Evolutionary conservation across 1,139 yeast species (phyloP), one percentile per base, ranked within the genome.

Genomic region (Pichia kudriavzevii): DNA sequence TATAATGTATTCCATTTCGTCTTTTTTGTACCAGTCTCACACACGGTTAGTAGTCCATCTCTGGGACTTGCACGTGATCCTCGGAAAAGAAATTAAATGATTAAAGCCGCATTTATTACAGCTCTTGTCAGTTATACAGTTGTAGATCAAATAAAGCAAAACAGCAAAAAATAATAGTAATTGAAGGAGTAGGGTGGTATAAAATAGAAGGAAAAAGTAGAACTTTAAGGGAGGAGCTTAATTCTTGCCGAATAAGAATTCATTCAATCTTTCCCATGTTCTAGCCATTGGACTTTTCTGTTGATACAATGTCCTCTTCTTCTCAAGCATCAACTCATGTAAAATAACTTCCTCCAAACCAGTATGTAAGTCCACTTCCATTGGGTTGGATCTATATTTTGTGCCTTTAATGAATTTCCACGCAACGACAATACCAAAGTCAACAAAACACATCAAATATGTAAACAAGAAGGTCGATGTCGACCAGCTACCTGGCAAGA

Each of bases 401-500:
- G 78, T 72, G 37, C 66, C 61, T 52, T 63, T 67, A 36, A 52
- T 27, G n/a, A 76, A 25, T 51, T 81, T 81, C 69, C 79, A 79
- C 14, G 56, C 58, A 10, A 77, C 43, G 45, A 67, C 80, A 15
- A 81, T 63, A 2, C 57, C 73, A 34, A 79, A 54, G 49, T 77
- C 76, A 31, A 81, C 60, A 41, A 79, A 79, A 18, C 81, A 66
- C 75, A 80, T 73, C 45, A 82, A 57, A 51, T 81, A 82, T 42
- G 72, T 68, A 51, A 80, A 79, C 39, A 82, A 55, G 49, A 82
- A 83, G 11, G 75, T 66, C 41, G 76, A 60, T 14, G 66, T 53
- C 34, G 61, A 59, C 93, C 93, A 83, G 2, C 81, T 82, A 3
- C 82, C 83, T 4, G 74, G 73, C 39, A 76, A 55, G 49, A 83